A percentile compares a stretch with the other conserved stretches of the same genome.
Conservation (phyloP, 306 rosid genomes). For the Cucurbita argyrosperma region DNA sequence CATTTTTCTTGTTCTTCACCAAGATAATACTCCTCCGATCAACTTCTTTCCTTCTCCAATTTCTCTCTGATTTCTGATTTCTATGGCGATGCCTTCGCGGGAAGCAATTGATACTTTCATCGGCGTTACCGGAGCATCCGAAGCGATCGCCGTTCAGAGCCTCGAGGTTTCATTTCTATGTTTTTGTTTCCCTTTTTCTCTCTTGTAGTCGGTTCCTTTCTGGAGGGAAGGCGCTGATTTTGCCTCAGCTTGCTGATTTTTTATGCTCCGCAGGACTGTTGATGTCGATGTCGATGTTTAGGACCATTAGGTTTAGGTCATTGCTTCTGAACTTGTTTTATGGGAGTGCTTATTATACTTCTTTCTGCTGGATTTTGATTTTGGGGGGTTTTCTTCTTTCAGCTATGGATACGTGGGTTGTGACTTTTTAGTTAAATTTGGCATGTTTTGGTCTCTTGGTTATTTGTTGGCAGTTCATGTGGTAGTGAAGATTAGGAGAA, state of each 20-base stretch:
- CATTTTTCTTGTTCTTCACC: background rate
- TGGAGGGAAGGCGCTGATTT: background rate
- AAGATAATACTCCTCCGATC: background rate
- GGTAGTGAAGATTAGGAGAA: background rate
- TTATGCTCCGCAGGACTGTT: background rate
- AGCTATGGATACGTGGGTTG: background rate
- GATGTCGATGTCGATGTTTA: background rate
- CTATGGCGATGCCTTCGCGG: conserved; percentile 74
- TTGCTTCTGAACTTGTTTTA: background rate
- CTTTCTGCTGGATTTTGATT: background rate
- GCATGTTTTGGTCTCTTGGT: background rate
- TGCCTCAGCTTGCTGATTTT: background rate
- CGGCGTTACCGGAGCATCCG: conserved; percentile 57
- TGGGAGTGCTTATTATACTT: background rate
- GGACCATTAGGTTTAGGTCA: background rate
- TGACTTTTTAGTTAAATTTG: background rate
- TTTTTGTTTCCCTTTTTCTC: background rate
- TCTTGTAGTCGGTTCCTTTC: background rate
- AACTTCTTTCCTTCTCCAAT: background rate
- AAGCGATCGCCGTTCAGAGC: conserved; percentile 43
- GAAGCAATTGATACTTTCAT: conserved; percentile 70
- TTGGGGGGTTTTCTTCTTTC: background rate
- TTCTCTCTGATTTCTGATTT: conserved; percentile 27
- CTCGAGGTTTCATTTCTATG: conserved; percentile 34
- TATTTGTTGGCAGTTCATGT: background rate